Evolutionary conservation across 2,329 filamentous ascomycete species (phyloP).

Genomic region (Catunica adiposa): DNA sequence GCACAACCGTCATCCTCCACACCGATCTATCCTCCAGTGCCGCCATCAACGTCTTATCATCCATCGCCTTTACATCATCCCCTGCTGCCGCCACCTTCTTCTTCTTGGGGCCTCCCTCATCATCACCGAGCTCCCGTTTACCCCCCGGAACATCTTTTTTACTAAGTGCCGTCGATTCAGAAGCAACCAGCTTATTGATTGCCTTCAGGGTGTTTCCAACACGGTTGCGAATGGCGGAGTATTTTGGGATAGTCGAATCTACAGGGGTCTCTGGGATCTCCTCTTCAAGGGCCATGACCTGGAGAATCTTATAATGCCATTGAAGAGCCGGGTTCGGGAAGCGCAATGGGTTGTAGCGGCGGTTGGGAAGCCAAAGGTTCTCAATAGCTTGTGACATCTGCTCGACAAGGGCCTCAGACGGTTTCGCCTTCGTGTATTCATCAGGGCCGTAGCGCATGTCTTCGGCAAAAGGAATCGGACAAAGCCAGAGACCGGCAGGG

Average conservation of each 20-base stretch:
- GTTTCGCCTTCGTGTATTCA: constrained; percentile 28
- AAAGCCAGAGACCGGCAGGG: constrained; percentile 76
- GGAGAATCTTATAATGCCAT: constrained; percentile 93
- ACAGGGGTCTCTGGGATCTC: constrained; percentile 58
- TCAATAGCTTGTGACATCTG: constrained; percentile 69
- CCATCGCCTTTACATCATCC: constrained; percentile 16
- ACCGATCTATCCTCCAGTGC: constrained; percentile 30
- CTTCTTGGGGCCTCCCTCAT: constrained; percentile 29
- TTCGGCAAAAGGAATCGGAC: constrained; percentile 75
- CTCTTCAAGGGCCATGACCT: constrained; percentile 80
- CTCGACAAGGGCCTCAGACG: constrained; percentile 54
- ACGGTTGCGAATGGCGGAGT: constrained; percentile 76
- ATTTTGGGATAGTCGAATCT: constrained; percentile 73
- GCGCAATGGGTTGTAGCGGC: constrained; percentile 63
- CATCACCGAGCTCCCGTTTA: constrained; percentile 18
- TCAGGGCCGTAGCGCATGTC: constrained; percentile 66
- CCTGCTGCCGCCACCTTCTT: constrained; percentile 23
- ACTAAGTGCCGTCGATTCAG: constrained; percentile 16
- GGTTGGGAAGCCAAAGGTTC: constrained; percentile 77
- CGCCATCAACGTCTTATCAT: constrained; percentile 29
- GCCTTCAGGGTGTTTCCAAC: constrained; percentile 62
- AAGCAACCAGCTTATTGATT: constrained; percentile 48
- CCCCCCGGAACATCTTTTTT: not conserved
- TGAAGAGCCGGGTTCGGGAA: constrained; percentile 88
- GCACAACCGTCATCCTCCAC: constrained; percentile 37